Percentiles rank a stretch among this genome's conserved stretches.
phyloP scores from a whole-genome alignment of 1,139 yeast species.

The Saccharomyces hybrid region DNA sequence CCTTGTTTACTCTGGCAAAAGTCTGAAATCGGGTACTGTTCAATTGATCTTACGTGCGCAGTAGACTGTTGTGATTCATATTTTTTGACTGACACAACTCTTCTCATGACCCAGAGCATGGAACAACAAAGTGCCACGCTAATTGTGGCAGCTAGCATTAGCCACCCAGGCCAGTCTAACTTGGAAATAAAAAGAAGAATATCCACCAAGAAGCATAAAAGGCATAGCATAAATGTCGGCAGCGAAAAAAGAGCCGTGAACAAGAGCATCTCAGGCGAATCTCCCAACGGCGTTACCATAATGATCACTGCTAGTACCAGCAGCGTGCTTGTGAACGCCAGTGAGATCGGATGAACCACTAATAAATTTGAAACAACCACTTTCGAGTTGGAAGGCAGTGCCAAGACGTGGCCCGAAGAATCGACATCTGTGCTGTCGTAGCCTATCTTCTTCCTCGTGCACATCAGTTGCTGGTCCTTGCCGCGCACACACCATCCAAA shows the following conservation, averaged over 20 bases:
- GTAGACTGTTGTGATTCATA: constrained; percentile 15
- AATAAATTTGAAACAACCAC: constrained; percentile 62
- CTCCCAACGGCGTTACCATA: constrained; percentile 31
- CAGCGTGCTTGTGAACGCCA: constrained; percentile 45
- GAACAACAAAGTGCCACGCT: constrained; percentile 31
- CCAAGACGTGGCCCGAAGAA: constrained; percentile 24
- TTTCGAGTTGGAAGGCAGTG: constrained; percentile 52
- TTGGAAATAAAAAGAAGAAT: constrained; percentile 53
- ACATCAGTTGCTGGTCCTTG: constrained; percentile 37
- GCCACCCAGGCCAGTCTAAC: constrained; percentile 62
- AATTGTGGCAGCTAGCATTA: constrained; percentile 53
- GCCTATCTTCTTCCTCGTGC: constrained; percentile 40
- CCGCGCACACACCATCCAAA: constrained; percentile 62
- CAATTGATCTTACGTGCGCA: constrained; percentile 8
- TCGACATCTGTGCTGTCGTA: constrained; percentile 29
- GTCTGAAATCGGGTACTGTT: constrained; percentile 13
- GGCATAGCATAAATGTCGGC: constrained; percentile 43
- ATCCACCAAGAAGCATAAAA: constrained; percentile 46
- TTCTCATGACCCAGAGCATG: constrained; percentile 35
- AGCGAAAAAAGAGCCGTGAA: constrained; percentile 32
- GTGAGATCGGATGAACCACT: constrained; percentile 75
- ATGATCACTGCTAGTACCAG: constrained; percentile 41
- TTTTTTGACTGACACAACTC: constrained; percentile 44
- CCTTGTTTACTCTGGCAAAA: neutral
- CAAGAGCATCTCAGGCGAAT: constrained; percentile 26